Base-by-base conservation (phyloP, 257 asterid genomes). In the Linderniella brevidens region DNA sequence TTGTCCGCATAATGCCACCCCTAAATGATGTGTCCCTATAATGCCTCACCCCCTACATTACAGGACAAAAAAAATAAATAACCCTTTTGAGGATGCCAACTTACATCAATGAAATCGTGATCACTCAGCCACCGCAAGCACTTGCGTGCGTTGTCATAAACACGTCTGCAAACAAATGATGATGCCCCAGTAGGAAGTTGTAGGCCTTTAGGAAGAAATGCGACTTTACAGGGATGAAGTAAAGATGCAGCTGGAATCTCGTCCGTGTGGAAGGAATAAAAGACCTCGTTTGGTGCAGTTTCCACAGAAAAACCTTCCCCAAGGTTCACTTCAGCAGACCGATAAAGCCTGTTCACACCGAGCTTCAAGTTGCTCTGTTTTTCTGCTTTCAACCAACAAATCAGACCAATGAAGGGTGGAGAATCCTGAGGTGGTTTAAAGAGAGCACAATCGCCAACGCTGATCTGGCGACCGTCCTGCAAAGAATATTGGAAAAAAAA, bases 191-290 rank as follows among this genome's bases (percentile, higher is more conserved):
- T 19, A 13, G 92, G 92, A 66, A 82, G 92, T 66, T 73, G 87
- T 57, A 59, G 72, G 41, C 92, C 93, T 72, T 67, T 64, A 45
- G 97, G 92, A 62, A 88, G 97, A 72, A 88, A 83, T 63, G 97
- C 93, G 70, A 88, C 97, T 78, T 77, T 80, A 72, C 97, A 83
- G 42, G 85, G 97, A 73, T 86, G 94, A 19, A 83, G 84, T 53
- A 84, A 70, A 39, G 93, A 80, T 46, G 92, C 93, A 58, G 93
- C 90, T 43, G 92, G 76, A 52, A 63, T 73, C 68, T 78, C 73
- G 80, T 84, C 90, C 65, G 75, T 55, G 49, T 80, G 97, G 56
- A 88, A 83, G 36, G 97, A 80, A 56, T 76, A 88, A 53, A 88
- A 83, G 25, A 86, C 61, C 56, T 88, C 90, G 92, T 83, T 84